Base-by-base conservation (phyloP, 2,329 filamentous ascomycete genomes). In the Xylogone sp. region DNA sequence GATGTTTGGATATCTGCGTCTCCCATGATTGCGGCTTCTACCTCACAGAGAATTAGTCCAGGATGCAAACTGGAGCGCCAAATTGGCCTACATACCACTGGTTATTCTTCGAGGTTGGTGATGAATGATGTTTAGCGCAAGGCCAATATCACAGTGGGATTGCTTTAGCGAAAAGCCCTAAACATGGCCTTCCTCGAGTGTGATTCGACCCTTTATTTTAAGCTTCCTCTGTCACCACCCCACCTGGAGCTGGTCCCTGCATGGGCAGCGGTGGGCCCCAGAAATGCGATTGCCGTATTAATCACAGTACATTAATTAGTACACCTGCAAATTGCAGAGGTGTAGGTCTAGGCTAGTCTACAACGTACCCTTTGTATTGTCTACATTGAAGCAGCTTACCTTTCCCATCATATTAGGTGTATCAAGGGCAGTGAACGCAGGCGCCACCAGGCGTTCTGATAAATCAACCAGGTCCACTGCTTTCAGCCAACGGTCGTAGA, bases 1-100 rank as follows among this genome's bases (percentile, higher is more conserved):
- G 88, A 87, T 75, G 84, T 79, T 78, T 86, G 86, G 77, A 92
- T 86, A 70, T 86, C 79, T 78, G 87, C 85, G 81, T 90, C 86
- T 78, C 86, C 85, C 87, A 90, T 90, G 81, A 76, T 84, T 79
- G 75, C 76, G 74, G 72, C 75, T 7, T 39, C 24, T 27, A 10
- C n/a, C 24, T 27, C 24, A 10, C 10, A 27, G 24, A 27, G 10
- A 4, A 16, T 16, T 39, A 39, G n/a, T 5, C 13, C 13, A 39
- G n/a, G 34, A 39, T 16, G n/a, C 13, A 39, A 39, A 9, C 34
- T 13, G 34, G 34, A 16, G 34, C 8, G 8, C 5, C 13, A 16
- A 39, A 39, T 27, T 27, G 24, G 10, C 6, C 5, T 27, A 27
- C 24, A 10, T 27, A 27, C n/a, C n/a, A n/a, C 34, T 39, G 8